Conservation (phyloP, 345 rosid species). For the Mercurialis annua region DNA sequence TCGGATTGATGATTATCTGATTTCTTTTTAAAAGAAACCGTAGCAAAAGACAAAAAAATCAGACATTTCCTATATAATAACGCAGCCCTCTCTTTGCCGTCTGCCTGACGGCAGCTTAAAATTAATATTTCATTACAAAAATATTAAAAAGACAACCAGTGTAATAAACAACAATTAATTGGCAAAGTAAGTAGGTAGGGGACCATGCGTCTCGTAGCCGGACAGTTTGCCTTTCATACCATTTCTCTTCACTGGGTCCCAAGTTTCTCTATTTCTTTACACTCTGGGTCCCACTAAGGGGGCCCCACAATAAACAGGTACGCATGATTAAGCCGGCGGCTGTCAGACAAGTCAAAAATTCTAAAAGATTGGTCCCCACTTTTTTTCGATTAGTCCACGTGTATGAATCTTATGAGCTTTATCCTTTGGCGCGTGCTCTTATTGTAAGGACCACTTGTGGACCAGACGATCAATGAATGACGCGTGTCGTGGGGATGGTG, state of each 20-base stretch:
- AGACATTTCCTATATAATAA: constrained; percentile 13
- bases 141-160: background rate
- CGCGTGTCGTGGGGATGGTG: constrained; percentile 44
- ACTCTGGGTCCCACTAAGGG: background rate
- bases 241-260: constrained; percentile 19
- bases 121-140: background rate
- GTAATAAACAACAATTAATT: background rate
- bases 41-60: constrained; percentile 15
- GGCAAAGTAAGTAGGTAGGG: constrained; percentile 35
- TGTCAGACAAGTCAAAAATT: constrained; percentile 64
- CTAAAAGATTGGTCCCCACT: constrained; percentile 34
- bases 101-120: constrained; percentile 26
- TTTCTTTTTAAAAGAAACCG: background rate
- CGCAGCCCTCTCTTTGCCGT: constrained; percentile 23
- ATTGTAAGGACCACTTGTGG: constrained; percentile 50
- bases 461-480: constrained; percentile 30
- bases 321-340: constrained; percentile 81
- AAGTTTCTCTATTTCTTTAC: background rate
- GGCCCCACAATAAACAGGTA: constrained; percentile 31
- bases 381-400: constrained; percentile 38
- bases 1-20: too few species aligned
- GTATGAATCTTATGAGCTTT: constrained; percentile 40
- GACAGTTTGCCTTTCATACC: constrained; percentile 44
- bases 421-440: constrained; percentile 38
- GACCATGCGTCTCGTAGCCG: constrained; percentile 41